Percentiles rank a stretch among this genome's conserved stretches.
These are phyloP conservation scores for Trichoderma breve DNA, from an alignment of 2,329 filamentous ascomycete genomes.

Conservation along the genomic window DNA sequence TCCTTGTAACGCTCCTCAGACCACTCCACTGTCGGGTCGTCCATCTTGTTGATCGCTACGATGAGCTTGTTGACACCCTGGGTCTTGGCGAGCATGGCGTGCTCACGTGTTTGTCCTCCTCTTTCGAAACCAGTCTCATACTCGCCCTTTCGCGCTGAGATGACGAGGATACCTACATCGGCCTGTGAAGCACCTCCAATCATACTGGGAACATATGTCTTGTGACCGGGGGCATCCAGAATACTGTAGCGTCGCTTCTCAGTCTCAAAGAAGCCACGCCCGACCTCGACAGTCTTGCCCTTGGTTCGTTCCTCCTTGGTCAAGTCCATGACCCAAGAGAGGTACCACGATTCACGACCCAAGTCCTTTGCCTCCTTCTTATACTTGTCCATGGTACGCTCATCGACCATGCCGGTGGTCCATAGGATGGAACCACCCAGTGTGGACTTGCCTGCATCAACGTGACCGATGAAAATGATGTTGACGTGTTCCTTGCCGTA, in stretches of 20 bases:
- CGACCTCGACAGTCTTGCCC: conserved; percentile 97
- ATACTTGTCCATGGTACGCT: conserved; percentile 97
- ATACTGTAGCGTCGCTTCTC: conserved; percentile 96
- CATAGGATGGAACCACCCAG: conserved; percentile 92
- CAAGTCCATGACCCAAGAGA: conserved; percentile 96
- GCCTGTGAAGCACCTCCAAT: conserved; percentile 92
- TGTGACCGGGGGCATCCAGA: conserved; percentile 94
- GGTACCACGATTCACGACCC: conserved; percentile 96
- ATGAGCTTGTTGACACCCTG: conserved; percentile 97
- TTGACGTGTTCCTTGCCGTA: conserved; percentile 94
- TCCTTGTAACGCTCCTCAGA: conserved; percentile 89
- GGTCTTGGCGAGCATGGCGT: conserved; percentile 96
- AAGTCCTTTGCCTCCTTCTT: conserved; percentile 94
- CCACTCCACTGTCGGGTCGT: conserved; percentile 95
- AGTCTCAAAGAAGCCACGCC: conserved; percentile 93
- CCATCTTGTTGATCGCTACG: conserved; percentile 98
- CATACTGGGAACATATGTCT: conserved; percentile 98
- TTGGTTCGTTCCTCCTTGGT: conserved; percentile 95
- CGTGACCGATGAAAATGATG: conserved; percentile 96
- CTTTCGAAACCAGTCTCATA: conserved; percentile 98
- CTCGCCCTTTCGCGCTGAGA: conserved; percentile 94
- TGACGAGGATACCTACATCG: conserved; percentile 92
- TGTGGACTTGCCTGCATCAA: conserved; percentile 97
- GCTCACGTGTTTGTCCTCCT: conserved; percentile 94
- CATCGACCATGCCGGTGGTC: conserved; percentile 97